Evolutionary conservation across 306 rosid genomes (phyloP).

Genomic region (Canavalia ensiformis): DNA sequence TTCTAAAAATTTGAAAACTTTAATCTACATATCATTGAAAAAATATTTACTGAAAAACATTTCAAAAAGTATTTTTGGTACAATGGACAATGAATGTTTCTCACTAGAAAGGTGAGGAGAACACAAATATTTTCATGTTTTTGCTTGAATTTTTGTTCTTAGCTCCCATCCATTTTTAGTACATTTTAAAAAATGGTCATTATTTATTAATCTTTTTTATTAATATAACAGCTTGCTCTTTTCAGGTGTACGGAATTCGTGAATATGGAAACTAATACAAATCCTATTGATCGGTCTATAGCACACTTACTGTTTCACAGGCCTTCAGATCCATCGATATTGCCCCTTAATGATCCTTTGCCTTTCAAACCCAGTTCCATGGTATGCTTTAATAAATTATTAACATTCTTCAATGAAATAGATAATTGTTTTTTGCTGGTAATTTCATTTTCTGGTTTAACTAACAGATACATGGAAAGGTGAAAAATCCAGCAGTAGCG

Average conservation of each 20-base stretch:
- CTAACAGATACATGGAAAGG: constrained; percentile 58
- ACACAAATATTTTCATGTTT: not conserved
- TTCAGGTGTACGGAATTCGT: constrained; percentile 64
- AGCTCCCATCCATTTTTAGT: not conserved
- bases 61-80: not conserved
- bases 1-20: not conserved
- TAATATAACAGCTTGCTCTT: constrained; percentile 1
- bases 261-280: constrained; percentile 74
- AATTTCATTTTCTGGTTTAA: constrained; percentile 44
- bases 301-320: constrained; percentile 82
- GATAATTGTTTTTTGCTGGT: constrained; percentile 4
- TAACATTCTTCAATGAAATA: constrained; percentile 12
- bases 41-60: not conserved
- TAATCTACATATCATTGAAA: not conserved
- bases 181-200: not conserved
- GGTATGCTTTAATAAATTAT: constrained; percentile 54
- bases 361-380: constrained; percentile 50
- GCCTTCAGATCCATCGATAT: constrained; percentile 65
- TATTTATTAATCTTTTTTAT: not conserved
- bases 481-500: constrained; percentile 47
- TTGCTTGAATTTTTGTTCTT: not conserved
- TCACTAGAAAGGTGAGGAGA: not conserved
- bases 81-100: not conserved
- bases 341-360: constrained; percentile 50
- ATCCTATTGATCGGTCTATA: constrained; percentile 79